Conservation (phyloP, 495 filamentous ascomycete species). For the Penicillium malachiteum region DNA sequence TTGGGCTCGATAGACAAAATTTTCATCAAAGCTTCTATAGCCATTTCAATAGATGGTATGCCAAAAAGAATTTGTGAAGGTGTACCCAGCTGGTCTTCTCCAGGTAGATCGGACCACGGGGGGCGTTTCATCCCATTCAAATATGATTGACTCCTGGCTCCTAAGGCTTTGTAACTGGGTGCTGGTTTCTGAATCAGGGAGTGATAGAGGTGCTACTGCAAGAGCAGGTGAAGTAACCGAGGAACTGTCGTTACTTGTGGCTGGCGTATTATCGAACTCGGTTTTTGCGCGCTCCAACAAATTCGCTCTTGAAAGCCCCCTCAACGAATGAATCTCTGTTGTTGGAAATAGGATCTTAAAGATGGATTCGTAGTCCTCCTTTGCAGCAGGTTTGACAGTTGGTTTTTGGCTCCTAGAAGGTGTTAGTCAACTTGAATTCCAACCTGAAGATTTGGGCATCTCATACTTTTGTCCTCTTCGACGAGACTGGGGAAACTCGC, state of each 20-base stretch:
- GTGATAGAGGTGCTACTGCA: neutral
- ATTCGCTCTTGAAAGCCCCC: slow-evolving; percentile 3
- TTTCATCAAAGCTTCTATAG: no score
- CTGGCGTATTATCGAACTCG: slow-evolving; percentile 5
- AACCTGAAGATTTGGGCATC: neutral
- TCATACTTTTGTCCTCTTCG: slow-evolving; percentile 13
- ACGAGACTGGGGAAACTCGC: slow-evolving; percentile 15
- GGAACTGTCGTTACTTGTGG: slow-evolving; percentile 9
- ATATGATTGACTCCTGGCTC: slow-evolving; percentile 2
- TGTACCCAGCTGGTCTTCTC: slow-evolving; percentile 12
- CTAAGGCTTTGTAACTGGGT: slow-evolving; percentile 8
- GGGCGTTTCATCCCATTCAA: slow-evolving; percentile 14
- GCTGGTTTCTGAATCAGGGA: slow-evolving; percentile 6
- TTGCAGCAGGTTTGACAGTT: neutral
- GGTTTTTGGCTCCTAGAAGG: slow-evolving; percentile 11
- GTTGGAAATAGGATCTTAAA: slow-evolving; percentile 11
- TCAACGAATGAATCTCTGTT: slow-evolving; percentile 6
- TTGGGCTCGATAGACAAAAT: no score
- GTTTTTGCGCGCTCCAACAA: slow-evolving; percentile 4
- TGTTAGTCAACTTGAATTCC: neutral
- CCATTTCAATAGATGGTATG: slow-evolving; percentile 7
- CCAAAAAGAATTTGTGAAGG: slow-evolving; percentile 1
- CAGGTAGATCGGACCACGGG: neutral
- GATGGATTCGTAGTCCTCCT: slow-evolving; percentile 6
- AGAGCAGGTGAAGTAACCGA: slow-evolving; percentile 11